Evolutionary conservation across 1,284 basidiomycete genomes (phyloP), one percentile per base, ranked within the genome.

Genomic region (Trichosporon sp.): DNA sequence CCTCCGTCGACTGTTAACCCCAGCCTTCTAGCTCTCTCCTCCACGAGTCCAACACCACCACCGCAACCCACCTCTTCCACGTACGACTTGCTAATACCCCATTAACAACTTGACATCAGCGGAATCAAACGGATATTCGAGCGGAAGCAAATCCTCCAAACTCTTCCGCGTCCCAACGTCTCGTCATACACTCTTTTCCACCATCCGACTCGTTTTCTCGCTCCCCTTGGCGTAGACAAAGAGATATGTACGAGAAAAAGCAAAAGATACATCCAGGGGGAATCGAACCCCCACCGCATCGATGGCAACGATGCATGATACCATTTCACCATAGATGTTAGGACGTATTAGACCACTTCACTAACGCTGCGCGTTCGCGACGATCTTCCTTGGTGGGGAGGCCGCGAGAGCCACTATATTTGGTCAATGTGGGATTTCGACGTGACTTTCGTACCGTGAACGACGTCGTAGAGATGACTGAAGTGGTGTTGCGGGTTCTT

Each of bases 261-360:
- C 51, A 54, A 54, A 54, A 54, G 51, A 54, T 54, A 54, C 51
- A 54, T 54, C 51, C 51, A 54, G 51, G 51, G 51, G 51, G 51
- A 54, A 54, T 54, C 51, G 51, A 54, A 54, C 51, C 51, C 51
- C 51, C 51, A 54, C 51, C 51, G 51, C 51, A 54, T 54, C 51
- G 51, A 54, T 54, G 51, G 51, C 51, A 54, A 54, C 51, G 51
- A 54, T 54, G 51, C 51, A 54, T 54, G 51, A 54, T 54, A 54
- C 51, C 51, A 54, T 54, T 54, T 54, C 51, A 54, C 51, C 51
- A 54, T 54, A 54, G 51, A 54, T 54, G 51, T 54, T 19, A 54
- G 51, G 51, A 54, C 19, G 51, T 54, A 21, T 19, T 26, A 54
- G 51, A 54, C 51, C 51, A 26, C 51, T 54, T 7, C 5, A 12